Evolutionary conservation across 345 rosid species (phyloP).

Genomic region (Eucalyptus pumila): DNA sequence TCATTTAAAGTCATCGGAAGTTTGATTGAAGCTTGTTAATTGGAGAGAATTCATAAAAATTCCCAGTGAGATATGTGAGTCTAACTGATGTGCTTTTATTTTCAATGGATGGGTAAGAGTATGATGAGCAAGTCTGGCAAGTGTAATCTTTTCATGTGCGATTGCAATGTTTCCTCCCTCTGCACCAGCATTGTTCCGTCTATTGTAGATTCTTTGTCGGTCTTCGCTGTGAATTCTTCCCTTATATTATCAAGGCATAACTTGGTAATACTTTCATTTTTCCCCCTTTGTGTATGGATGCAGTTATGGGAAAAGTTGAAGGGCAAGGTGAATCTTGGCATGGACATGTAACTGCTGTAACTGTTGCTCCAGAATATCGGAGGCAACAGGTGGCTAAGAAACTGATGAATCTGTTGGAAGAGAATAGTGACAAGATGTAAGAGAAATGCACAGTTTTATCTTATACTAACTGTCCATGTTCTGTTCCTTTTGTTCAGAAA

Average conservation of each 20-base stretch:
- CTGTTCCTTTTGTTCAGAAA: not conserved
- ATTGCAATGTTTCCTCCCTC: not conserved
- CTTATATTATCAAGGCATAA: not conserved
- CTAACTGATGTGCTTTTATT: not conserved
- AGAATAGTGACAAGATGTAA: conserved; percentile 83
- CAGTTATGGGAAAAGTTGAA: conserved; percentile 96
- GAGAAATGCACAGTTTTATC: not conserved
- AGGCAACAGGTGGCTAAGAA: conserved; percentile 89
- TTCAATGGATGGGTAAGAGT: not conserved
- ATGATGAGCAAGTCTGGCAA: not conserved
- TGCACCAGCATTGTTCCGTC: not conserved
- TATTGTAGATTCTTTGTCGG: not conserved
- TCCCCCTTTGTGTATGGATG: conserved; percentile 1
- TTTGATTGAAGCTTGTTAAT: not conserved
- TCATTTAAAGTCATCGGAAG: not conserved
- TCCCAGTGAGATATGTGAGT: not conserved
- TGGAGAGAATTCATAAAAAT: not conserved
- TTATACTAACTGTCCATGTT: not conserved
- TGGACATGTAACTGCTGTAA: conserved; percentile 94
- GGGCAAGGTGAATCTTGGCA: conserved; percentile 99
- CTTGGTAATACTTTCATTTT: not conserved
- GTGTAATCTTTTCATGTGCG: not conserved
- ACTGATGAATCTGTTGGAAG: conserved; percentile 82
- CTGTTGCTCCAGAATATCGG: conserved; percentile 81
- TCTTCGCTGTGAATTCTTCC: not conserved